Evolutionary conservation across 768 basidiomycete species (phyloP), one percentile per base, ranked within the genome.

Genomic region (Lentinus tigrinus): DNA sequence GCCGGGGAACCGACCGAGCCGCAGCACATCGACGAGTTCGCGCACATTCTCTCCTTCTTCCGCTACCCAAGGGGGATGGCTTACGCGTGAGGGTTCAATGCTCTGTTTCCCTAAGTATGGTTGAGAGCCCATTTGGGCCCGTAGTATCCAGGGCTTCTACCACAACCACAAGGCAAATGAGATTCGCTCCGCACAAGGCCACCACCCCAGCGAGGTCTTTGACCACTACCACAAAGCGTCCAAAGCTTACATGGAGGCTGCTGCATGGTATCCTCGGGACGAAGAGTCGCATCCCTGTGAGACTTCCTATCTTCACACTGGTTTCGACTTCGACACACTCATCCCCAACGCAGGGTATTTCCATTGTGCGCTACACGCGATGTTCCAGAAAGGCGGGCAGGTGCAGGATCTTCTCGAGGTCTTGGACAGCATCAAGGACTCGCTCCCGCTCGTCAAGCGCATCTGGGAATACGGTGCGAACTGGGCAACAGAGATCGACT

Each of bases 241-340:
- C 9, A 37, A 28, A 23, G 23, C 40, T 27, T 56, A 55, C 23
- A 10, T 28, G 17, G 23, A 36, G n/a, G 57, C 48, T 14, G 34
- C 48, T 1, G 23, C 17, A 11, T 24, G 19, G 4, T 52, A 51
- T 24, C 57, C 57, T 11, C 19, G n/a, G 23, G 61, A 62, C 43
- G 57, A 62, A 43, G 61, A 62, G 43, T 34, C n/a, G 4, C 36
- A 51, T n/a, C 11, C 34, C 11, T 58, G 57, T 58, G 34, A 48
- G 54, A 26, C 31, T 9, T 46, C 21, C n/a, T 21, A 3, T 21
- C 21, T 23, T 21, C 19, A 14, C 43, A 46, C 14, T 10, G 8
- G 13, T 3, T 13, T 27, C 4, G 19, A 11, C n/a, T n/a, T 43
- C n/a, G 23, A 24, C 21, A 10, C n/a, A 16, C 24, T 16, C 19